These are phyloP conservation scores for Podaxis sp. DNA, from an alignment of 768 basidiomycete species.

Conservation along the genomic window DNA sequence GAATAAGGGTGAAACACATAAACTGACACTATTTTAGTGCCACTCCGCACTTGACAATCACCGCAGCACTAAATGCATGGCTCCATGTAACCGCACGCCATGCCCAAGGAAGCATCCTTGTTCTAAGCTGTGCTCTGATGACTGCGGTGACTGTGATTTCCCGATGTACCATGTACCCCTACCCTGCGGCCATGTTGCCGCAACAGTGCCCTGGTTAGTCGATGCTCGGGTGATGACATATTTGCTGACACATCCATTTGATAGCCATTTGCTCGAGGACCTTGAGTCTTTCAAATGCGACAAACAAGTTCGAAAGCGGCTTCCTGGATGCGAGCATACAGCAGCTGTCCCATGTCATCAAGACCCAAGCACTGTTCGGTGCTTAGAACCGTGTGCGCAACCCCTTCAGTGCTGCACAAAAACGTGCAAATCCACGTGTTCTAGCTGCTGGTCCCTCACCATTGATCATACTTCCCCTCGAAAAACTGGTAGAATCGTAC, in stretches of 20 bases:
- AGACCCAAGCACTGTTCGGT: conserved; percentile 38
- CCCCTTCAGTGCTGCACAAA: conserved; percentile 48
- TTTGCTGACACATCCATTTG: neutral
- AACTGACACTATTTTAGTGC: conserved; percentile 36
- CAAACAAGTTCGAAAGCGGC: conserved; percentile 34
- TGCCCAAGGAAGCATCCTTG: conserved; percentile 63
- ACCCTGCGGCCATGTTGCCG: conserved; percentile 54
- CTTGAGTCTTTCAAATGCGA: conserved; percentile 26
- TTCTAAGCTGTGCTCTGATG: conserved; percentile 41
- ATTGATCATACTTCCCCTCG: no score
- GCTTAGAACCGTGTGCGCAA: conserved; percentile 39
- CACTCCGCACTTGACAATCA: conserved; percentile 62
- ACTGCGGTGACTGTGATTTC: conserved; percentile 55
- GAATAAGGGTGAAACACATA: neutral
- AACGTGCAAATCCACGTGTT: no score
- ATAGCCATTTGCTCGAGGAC: conserved; percentile 44
- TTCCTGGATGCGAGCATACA: conserved; percentile 54
- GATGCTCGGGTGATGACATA: neutral
- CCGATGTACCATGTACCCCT: conserved; percentile 43
- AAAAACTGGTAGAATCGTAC: no score
- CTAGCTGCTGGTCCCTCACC: no score
- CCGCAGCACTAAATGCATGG: conserved; percentile 41
- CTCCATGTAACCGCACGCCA: conserved; percentile 44
- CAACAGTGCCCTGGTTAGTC: conserved; percentile 49
- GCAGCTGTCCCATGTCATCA: conserved; percentile 44